Percentiles rank a stretch among this genome's conserved stretches.
These are phyloP conservation scores for Myxozyma mucilagina DNA, from an alignment of 805 yeast genomes.

Conservation along the genomic window DNA sequence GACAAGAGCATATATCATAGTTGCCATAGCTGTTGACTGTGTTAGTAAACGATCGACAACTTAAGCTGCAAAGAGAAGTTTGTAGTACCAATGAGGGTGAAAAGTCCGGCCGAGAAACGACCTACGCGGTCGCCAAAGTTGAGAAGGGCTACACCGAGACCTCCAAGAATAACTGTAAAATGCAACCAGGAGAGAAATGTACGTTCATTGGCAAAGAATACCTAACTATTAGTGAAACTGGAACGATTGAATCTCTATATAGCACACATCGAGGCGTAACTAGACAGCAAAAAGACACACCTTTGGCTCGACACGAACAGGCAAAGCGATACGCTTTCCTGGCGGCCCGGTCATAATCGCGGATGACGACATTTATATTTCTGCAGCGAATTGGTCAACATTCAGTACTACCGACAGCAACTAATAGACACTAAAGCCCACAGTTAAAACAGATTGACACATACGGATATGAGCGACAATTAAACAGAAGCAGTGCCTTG, in stretches of 20 bases:
- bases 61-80: background rate
- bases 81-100: slow-evolving; percentile 64
- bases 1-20: slow-evolving; percentile 92
- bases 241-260: background rate
- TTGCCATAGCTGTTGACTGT: slow-evolving; percentile 72
- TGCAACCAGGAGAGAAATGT: slow-evolving; percentile 98
- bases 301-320: slow-evolving; percentile 98
- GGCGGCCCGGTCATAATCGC: slow-evolving; percentile 74
- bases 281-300: slow-evolving; percentile 6
- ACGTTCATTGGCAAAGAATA: slow-evolving; percentile 97
- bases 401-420: no score
- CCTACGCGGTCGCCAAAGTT: slow-evolving; percentile 96
- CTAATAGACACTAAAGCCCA: no score
- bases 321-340: slow-evolving; percentile 93
- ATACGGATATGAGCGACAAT: no score
- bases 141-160: slow-evolving; percentile 90
- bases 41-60: background rate
- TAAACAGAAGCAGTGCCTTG: no score
- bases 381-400: no score
- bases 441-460: no score
- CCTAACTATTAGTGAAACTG: slow-evolving; percentile 41
- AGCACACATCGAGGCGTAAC: background rate
- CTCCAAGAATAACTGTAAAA: slow-evolving; percentile 97
- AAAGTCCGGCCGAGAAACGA: slow-evolving; percentile 86
- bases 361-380: slow-evolving; percentile 55